Evolutionary conservation across 331 rosid species (phyloP).

Genomic region (Malus hybrid): DNA sequence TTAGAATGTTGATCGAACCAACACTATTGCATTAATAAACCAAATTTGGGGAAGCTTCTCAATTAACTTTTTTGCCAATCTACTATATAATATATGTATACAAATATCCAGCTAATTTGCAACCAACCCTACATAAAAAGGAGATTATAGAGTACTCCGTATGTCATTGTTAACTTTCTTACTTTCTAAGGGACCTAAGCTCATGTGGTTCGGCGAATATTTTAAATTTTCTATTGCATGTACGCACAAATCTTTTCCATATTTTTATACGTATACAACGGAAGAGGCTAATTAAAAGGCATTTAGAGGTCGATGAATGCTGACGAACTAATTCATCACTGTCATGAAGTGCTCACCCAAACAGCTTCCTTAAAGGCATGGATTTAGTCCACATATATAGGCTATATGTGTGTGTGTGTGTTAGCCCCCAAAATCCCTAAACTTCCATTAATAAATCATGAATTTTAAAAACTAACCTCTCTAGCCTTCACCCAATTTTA

Average conservation of each 20-base stretch:
- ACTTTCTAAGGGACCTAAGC: not conserved
- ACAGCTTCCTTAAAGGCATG: slow-evolving; percentile 20
- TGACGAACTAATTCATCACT: slow-evolving; percentile 10
- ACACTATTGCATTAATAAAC: no score
- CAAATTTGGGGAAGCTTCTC: no score
- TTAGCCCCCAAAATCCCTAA: not conserved
- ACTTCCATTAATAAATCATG: not conserved
- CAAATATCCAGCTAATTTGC: no score
- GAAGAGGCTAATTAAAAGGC: no score
- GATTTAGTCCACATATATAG: not conserved
- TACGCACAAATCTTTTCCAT: not conserved
- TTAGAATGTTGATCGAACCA: not conserved
- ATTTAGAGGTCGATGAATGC: not conserved
- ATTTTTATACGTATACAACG: no score
- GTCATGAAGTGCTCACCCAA: slow-evolving; percentile 1
- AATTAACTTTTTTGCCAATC: no score
- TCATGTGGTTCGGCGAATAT: not conserved
- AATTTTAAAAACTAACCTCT: not conserved
- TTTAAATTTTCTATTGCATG: not conserved
- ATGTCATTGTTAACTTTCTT: not conserved
- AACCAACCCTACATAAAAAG: not conserved
- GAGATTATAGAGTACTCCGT: not conserved
- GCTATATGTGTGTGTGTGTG: not conserved
- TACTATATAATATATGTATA: no score
- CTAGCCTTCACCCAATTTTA: not conserved